Conservation (phyloP, 805 yeast genomes). For the Monosporozyma yasuniensis region DNA sequence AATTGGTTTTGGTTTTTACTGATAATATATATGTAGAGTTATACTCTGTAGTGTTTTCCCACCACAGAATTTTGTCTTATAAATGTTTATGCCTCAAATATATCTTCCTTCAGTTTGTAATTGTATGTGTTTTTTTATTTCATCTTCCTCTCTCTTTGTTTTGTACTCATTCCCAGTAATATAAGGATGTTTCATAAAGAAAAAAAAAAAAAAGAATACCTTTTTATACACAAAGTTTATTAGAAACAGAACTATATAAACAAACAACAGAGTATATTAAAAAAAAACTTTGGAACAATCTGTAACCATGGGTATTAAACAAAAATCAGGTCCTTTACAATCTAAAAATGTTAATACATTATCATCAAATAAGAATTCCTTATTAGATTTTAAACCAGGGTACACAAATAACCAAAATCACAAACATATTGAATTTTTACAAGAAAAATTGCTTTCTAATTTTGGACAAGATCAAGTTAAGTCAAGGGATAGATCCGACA, state of each 20-base stretch:
- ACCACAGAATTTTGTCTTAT: too few relatives aligned
- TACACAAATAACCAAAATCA: not conserved
- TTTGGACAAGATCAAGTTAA: not conserved
- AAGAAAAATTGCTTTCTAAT: not conserved
- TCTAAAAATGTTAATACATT: not conserved
- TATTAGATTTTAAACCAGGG: not conserved
- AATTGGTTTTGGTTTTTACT: too few relatives aligned
- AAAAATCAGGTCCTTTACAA: not conserved
- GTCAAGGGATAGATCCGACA: not conserved
- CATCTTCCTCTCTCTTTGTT: too few relatives aligned
- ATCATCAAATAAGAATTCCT: not conserved
- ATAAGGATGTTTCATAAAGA: too few relatives aligned
- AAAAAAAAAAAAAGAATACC: too few relatives aligned
- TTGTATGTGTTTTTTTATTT: too few relatives aligned
- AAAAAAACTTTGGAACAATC: not conserved
- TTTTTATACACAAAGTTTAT: not conserved
- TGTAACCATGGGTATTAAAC: not conserved
- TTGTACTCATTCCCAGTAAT: too few relatives aligned
- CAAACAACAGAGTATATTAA: not conserved
- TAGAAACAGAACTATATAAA: not conserved
- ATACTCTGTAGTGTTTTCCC: too few relatives aligned
- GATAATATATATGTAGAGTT: too few relatives aligned
- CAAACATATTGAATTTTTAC: not conserved
- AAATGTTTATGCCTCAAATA: too few relatives aligned
- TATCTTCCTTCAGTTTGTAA: too few relatives aligned